Evolutionary conservation across 768 basidiomycete species (phyloP).

Genomic region (Sistotremastrum niveocremeum): DNA sequence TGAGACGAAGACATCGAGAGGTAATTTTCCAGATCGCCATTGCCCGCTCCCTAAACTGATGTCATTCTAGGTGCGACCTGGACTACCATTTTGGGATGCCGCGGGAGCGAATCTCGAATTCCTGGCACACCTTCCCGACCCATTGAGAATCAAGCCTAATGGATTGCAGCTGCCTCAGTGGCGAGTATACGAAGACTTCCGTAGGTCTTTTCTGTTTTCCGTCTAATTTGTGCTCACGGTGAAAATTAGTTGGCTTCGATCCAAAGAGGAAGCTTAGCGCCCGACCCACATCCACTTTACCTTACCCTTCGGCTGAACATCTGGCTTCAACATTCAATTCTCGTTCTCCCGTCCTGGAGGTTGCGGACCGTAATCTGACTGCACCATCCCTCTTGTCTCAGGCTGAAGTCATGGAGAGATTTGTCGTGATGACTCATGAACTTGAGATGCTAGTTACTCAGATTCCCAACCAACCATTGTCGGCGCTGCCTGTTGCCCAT

Average conservation of each 20-base stretch:
- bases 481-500: constrained; percentile 65
- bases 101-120: constrained; percentile 58
- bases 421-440: constrained; percentile 53
- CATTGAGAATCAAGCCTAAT: constrained; percentile 67
- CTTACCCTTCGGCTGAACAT: constrained; percentile 41
- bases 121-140: constrained; percentile 67
- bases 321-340: constrained; percentile 33
- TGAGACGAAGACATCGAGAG: constrained; percentile 78
- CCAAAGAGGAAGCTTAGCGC: constrained; percentile 44
- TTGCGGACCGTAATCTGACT: constrained; percentile 15
- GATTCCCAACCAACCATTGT: constrained; percentile 56
- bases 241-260: constrained; percentile 32
- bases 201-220: constrained; percentile 22
- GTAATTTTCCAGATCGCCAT: constrained; percentile 18
- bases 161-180: constrained; percentile 76
- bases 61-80: constrained; percentile 37
- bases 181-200: constrained; percentile 93
- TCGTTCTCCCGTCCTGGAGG: constrained; percentile 53
- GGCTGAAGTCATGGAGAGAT: constrained; percentile 82
- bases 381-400: constrained; percentile 40
- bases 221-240: constrained; percentile 1
- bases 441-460: constrained; percentile 71
- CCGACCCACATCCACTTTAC: constrained; percentile 57
- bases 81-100: constrained; percentile 84
- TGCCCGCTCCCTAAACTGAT: constrained; percentile 1